Base-by-base conservation (phyloP, 805 yeast genomes). In the Yarrowia divulgata region DNA sequence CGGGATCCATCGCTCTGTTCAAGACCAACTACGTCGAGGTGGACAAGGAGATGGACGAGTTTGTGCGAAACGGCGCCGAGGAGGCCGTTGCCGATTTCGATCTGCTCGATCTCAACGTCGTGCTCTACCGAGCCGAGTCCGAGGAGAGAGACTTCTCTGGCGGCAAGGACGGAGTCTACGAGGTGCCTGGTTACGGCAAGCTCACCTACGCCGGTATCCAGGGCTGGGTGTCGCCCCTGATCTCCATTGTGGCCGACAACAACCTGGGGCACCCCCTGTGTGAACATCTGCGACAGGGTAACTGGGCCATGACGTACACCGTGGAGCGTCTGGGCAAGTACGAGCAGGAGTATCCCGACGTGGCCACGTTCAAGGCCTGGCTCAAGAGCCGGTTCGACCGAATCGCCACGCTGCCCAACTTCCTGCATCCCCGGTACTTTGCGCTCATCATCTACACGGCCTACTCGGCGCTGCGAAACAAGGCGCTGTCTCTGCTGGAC, bases 201-300 rank as follows among this genome's bases (percentile, higher is more conserved):
- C 80, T 93, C 57, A 89, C 87, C 0, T 94, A 91, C 78, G 93
- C 97, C 49, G 99, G 99, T 12, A 80, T 95, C 29, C 96, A 92
- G 77, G 98, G 99, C 1, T 94, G 97, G 97, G 85, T 88, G 57
- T 82, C 91, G 0, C 88, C 87, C 0, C 78, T 94, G 72, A 83
- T 85, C 69, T 77, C 81, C 37, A 84, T 92, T 1, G 88, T 93
- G 32, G 81, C 83, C 75, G 79, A 81, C 49, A 94, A 94, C 75
- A 88, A 93, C 73, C 82, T 94, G 35, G 95, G 93, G 0, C 97
- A 91, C 75, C 93, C 98, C 0, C 72, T 93, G 34, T 88, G 95
- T 71, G 85, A 87, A 60, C 95, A 94, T 77, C 81, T 94, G 71
- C 83, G 98, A 73, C 82, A 84, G 18, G 98, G 98, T 0, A 78